Base-by-base conservation (phyloP, 352 stramenopile genomes). In the Globisporangium viniferum region DNA sequence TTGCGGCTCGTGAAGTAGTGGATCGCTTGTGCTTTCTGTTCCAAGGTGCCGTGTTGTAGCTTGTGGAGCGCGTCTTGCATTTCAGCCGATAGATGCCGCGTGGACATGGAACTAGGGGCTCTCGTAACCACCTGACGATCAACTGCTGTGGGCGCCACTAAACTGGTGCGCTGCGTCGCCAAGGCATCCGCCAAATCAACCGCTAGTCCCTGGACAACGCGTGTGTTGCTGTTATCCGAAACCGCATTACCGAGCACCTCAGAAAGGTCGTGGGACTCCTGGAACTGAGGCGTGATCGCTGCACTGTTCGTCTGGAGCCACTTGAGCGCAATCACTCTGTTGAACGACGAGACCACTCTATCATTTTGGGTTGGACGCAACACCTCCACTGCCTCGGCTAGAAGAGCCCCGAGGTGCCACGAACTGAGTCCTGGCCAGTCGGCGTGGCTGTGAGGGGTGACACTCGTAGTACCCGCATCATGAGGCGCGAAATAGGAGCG, bases 241-340 rank as follows among this genome's bases (percentile, higher is more conserved):
- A 10, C 29, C 18, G 22, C 20, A 29, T 5, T 12, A 8, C 27
- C 10, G 20, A 66, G 60, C 46, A n/a, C 9, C 3, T 14, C 31
- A 12, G n/a, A 14, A 29, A 66, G 29, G 22, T 66, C 20, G n/a
- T 58, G n/a, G 8, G 46, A 5, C 5, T 35, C 27, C 18, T 59
- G 10, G 0, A 66, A 51, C 8, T 22, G 10, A 9, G 7, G 4
- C 1, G 60, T 36, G 60, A 66, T 36, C 18, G 29, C 46, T 31
- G 31, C 2, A 5, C 20, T 57, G 46, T 66, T 66, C 9, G 9
- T 44, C 3, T 27, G 29, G 27, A 66, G 60, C 60, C 46, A 66
- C 46, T 66, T 66, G 46, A 66, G 46, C 12, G 60, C 60, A 14
- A 66, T 36, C 1, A 59, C 46, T 1, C 10, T 49, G n/a, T 59